Percentiles rank a stretch among this genome's conserved stretches.
These are phyloP conservation scores for Pyrenochaeta sp. DNA, from an alignment of 2,329 filamentous ascomycete genomes.

Conservation along the genomic window DNA sequence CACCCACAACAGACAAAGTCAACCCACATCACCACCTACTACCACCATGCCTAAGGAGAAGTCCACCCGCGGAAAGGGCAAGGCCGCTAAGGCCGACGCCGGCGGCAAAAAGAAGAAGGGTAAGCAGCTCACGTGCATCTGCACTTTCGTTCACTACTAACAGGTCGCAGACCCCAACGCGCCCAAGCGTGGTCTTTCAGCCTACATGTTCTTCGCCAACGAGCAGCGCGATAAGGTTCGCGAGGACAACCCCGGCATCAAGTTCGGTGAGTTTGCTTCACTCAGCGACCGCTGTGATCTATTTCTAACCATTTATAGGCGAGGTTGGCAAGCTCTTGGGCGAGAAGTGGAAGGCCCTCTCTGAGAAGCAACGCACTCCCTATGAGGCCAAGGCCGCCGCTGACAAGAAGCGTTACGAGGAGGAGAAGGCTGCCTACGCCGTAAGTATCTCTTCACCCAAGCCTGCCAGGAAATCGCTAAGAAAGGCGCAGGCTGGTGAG, in stretches of 20 bases:
- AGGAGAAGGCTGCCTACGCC: constrained; percentile 85
- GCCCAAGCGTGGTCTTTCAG: constrained; percentile 98
- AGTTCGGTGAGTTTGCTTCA: constrained; percentile 73
- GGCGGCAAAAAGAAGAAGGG: constrained; percentile 77
- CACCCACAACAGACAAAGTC: constrained; percentile 15
- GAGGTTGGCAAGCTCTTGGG: constrained; percentile 98
- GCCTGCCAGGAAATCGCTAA: background rate
- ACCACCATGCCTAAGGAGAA: constrained; percentile 74
- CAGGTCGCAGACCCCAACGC: constrained; percentile 82
- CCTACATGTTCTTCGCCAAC: constrained; percentile 99
- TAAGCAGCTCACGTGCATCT: constrained; percentile 45
- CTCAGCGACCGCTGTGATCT: background rate
- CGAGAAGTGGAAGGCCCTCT: constrained; percentile 97
- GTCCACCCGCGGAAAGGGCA: constrained; percentile 68
- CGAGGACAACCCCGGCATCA: constrained; percentile 97
- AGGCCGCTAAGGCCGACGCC: constrained; percentile 58
- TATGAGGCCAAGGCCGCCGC: constrained; percentile 96
- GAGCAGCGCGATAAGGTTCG: constrained; percentile 98
- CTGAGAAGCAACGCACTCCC: constrained; percentile 88
- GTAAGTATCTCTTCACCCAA: constrained; percentile 31
- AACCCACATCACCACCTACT: constrained; percentile 9
- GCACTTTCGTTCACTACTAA: constrained; percentile 14
- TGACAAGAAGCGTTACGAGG: constrained; percentile 99
- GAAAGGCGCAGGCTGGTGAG: constrained; percentile 35
- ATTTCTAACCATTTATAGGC: constrained; percentile 60